phyloP scores from a whole-genome alignment of 2,329 filamentous ascomycete species.

The Penicillium olsonii region DNA sequence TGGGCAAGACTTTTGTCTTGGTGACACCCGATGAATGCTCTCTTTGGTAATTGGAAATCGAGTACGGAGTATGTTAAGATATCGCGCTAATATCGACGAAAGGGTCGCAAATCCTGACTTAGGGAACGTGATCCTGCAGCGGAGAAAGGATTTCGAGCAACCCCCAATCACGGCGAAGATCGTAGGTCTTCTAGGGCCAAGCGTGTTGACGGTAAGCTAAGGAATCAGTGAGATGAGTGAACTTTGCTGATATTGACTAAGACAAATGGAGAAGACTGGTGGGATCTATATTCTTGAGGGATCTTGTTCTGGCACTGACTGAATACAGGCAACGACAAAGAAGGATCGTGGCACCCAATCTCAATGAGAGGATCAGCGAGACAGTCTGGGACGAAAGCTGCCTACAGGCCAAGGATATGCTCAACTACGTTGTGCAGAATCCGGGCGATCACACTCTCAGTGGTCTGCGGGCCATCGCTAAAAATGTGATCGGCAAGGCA shows the following conservation, averaged over 20 bases:
- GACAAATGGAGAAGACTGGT: neutral
- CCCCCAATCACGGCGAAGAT: slow-evolving; percentile 27
- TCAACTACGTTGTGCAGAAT: slow-evolving; percentile 27
- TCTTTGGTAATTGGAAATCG: slow-evolving; percentile 10
- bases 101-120: slow-evolving; percentile 36
- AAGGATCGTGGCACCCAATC: slow-evolving; percentile 36
- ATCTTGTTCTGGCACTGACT: neutral
- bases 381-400: slow-evolving; percentile 38
- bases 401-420: slow-evolving; percentile 34
- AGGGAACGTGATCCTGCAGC: slow-evolving; percentile 31
- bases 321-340: slow-evolving; percentile 35
- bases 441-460: slow-evolving; percentile 28
- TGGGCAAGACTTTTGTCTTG: slow-evolving; percentile 33
- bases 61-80: neutral
- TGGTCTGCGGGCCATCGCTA: slow-evolving; percentile 36
- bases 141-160: slow-evolving; percentile 40
- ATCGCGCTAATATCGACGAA: neutral
- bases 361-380: slow-evolving; percentile 40
- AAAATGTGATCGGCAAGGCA: slow-evolving; percentile 41
- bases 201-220: slow-evolving; percentile 34
- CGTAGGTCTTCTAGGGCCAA: slow-evolving; percentile 37
- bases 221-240: neutral
- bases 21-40: slow-evolving; percentile 29
- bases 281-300: neutral
- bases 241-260: neutral